Evolutionary conservation across 371 early-diverging fungal genomes (phyloP), one percentile per base, ranked within the genome.

Genomic region (Syncephalastrum monosporum): DNA sequence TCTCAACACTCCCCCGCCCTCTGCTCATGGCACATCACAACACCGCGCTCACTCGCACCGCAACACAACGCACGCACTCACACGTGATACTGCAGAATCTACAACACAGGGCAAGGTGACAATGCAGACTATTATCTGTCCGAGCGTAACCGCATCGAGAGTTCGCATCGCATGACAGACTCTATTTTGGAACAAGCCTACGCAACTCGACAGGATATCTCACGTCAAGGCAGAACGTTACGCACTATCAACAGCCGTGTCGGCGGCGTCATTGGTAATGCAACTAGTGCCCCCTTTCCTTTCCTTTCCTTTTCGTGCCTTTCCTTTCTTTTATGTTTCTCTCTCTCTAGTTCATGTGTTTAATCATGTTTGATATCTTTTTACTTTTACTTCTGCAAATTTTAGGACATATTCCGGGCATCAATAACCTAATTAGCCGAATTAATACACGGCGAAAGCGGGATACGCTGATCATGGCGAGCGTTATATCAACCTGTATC

Each of bases 181-280:
- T 77, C 74, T 68, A 80, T 87, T 17, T 64, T 88, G 27, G 83
- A 87, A 84, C 84, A 85, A 75, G 87, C 87, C 0, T 81, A 83
- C 58, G 79, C 77, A 29, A 81, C 86, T 5, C 73, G 85, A 27
- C 80, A 79, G 33, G 81, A 79, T 44, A 64, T 88, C 25, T 71
- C 76, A 19, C 56, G 74, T 38, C 89, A 88, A 64, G 75, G 85
- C 14, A 55, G 67, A 19, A 64, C 70, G 42, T 63, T 88, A 44
- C 76, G 63, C 33, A 73, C 74, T 10, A 71, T 84, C 7, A 74
- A 76, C 50, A 64, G 65, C 38, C 65, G 86, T 16, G 69, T 87
- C 42, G 66, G 72, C 14, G 75, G 75, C 3, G 67, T 82, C 15
- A 55, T 86, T 21, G 68, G 85, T 82, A 72, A 70, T 44, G 13